Percentiles rank a stretch among this genome's conserved stretches.
Conservation (phyloP, 305 asterid species). For the Galium porrigens region DNA sequence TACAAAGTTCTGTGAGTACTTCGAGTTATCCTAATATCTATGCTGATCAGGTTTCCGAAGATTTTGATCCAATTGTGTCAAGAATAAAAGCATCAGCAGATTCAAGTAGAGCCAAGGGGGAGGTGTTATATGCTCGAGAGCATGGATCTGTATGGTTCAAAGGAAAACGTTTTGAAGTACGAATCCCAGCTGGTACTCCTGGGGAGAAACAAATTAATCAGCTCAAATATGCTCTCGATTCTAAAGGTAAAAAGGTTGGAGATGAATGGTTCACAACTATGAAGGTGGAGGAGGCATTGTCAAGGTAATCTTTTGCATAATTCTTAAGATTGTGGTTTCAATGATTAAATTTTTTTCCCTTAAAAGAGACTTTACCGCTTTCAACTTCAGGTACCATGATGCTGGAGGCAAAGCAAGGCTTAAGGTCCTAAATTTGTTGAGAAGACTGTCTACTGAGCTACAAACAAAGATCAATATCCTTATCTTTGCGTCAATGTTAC, state of each 20-base stretch:
- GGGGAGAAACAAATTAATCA: slow-evolving; percentile 82
- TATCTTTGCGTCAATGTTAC: slow-evolving; percentile 79
- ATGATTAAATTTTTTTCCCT: slow-evolving; percentile 8
- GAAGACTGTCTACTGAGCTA: slow-evolving; percentile 68
- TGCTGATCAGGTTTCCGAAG: slow-evolving; percentile 33
- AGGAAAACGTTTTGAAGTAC: slow-evolving; percentile 74
- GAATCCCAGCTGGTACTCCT: slow-evolving; percentile 61
- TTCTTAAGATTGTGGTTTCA: slow-evolving; percentile 4
- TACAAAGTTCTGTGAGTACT: not conserved
- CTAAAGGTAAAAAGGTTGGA: slow-evolving; percentile 85
- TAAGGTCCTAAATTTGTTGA: slow-evolving; percentile 62
- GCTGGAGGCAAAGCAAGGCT: slow-evolving; percentile 59
- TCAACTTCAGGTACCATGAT: slow-evolving; percentile 57
- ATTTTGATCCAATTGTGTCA: slow-evolving; percentile 59
- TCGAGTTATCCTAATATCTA: not conserved
- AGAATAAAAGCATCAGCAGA: slow-evolving; percentile 68
- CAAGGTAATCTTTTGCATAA: slow-evolving; percentile 32
- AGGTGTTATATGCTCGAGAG: slow-evolving; percentile 70
- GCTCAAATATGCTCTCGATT: slow-evolving; percentile 71
- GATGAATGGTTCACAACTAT: slow-evolving; percentile 94
- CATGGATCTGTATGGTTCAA: slow-evolving; percentile 90
- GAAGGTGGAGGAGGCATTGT: slow-evolving; percentile 68
- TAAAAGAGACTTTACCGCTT: not conserved
- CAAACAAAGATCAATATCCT: slow-evolving; percentile 71
- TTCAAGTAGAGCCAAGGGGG: slow-evolving; percentile 88